Evolutionary conservation across 768 basidiomycete genomes (phyloP).

Genomic region (Mycena epipterygia): DNA sequence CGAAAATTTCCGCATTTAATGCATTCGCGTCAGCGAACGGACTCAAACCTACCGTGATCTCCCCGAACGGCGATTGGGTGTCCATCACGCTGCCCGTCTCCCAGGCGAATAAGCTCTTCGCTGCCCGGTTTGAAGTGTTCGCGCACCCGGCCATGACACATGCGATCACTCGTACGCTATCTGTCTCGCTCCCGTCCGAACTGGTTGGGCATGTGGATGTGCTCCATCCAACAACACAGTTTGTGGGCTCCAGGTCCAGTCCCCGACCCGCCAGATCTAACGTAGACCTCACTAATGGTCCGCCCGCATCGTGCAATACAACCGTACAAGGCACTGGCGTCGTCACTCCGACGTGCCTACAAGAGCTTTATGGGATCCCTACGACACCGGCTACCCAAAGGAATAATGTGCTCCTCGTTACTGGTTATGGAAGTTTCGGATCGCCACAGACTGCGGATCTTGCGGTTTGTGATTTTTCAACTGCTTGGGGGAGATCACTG

Average conservation of each 20-base stretch:
- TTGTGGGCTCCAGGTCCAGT: background rate
- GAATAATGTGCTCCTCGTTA: slow-evolving; percentile 14
- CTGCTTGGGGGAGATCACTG: too few relatives aligned
- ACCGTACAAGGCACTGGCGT: too few relatives aligned
- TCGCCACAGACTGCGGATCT: slow-evolving; percentile 12
- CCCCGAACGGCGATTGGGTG: slow-evolving; percentile 20
- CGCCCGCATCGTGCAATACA: too few relatives aligned
- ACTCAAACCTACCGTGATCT: slow-evolving; percentile 1
- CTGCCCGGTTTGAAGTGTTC: slow-evolving; percentile 13
- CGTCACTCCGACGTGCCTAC: too few relatives aligned
- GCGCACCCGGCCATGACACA: background rate
- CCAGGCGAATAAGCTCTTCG: slow-evolving; percentile 21
- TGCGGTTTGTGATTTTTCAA: background rate
- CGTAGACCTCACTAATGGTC: too few relatives aligned
- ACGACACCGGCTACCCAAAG: slow-evolving; percentile 3
- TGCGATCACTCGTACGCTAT: slow-evolving; percentile 7
- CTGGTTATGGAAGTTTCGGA: slow-evolving; percentile 6
- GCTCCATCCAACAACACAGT: slow-evolving; percentile 7
- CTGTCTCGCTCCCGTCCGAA: slow-evolving; percentile 13
- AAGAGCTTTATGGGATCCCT: too few relatives aligned
- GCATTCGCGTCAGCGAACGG: slow-evolving; percentile 18
- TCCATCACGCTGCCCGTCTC: slow-evolving; percentile 18
- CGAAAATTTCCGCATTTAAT: background rate
- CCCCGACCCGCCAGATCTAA: background rate
- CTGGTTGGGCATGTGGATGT: slow-evolving; percentile 17